phyloP scores from a whole-genome alignment of 805 yeast genomes.

The Suhomyces sp. region DNA sequence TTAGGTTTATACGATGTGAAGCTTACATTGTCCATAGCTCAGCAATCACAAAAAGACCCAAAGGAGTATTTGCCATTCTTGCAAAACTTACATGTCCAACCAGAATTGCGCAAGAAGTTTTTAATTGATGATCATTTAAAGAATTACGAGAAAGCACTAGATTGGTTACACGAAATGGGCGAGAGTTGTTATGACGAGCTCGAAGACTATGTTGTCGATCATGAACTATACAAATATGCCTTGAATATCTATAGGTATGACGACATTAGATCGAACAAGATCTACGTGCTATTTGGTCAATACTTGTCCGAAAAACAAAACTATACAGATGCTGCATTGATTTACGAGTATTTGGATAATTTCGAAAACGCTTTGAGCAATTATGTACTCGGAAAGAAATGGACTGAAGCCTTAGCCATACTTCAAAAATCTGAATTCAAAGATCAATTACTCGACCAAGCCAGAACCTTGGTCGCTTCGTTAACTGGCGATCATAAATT shows the following conservation, averaged over 20 bases:
- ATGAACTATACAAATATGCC: constrained; percentile 69
- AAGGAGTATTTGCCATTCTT: constrained; percentile 93
- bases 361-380: constrained; percentile 63
- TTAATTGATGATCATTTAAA: constrained; percentile 77
- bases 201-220: constrained; percentile 63
- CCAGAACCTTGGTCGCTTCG: constrained; percentile 57
- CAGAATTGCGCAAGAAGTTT: constrained; percentile 64
- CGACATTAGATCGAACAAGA: constrained; percentile 45
- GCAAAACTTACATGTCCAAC: constrained; percentile 69
- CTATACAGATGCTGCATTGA: constrained; percentile 73
- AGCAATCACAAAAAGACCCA: constrained; percentile 96
- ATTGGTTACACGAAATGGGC: constrained; percentile 54
- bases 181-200: constrained; percentile 48
- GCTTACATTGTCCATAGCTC: constrained; percentile 81
- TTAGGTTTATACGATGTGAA: constrained; percentile 80
- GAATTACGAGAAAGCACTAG: constrained; percentile 64
- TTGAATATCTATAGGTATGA: constrained; percentile 60
- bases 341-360: constrained; percentile 66
- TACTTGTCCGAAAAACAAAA: constrained; percentile 53
- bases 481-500: constrained; percentile 70
- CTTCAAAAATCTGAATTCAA: constrained; percentile 42
- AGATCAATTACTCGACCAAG: constrained; percentile 43
- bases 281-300: constrained; percentile 63
- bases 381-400: constrained; percentile 66
- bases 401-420: constrained; percentile 81